Percentiles rank a stretch among this genome's conserved stretches.
These are phyloP conservation scores for Phytopythium kandeliae DNA, from an alignment of 352 stramenopile species.

Conservation along the genomic window DNA sequence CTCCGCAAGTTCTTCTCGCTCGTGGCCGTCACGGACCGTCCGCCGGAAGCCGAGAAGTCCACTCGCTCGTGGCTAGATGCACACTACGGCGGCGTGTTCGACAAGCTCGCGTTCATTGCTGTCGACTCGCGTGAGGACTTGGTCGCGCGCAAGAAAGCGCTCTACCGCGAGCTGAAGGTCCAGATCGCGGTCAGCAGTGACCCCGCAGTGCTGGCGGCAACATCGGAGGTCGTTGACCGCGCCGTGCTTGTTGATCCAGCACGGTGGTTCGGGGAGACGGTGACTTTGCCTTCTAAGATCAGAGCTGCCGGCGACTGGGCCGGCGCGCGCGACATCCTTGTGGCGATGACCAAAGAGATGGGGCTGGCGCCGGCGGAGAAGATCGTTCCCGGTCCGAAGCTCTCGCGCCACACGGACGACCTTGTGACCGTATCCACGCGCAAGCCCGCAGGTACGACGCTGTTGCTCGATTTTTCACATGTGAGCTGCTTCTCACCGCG, in stretches of 20 bases:
- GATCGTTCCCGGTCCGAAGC: conserved; percentile 41
- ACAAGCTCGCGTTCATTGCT: conserved; percentile 71
- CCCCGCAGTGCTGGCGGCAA: conserved; percentile 16
- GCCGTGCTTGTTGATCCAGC: conserved; percentile 42
- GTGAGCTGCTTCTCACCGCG: not conserved
- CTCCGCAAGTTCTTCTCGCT: conserved; percentile 62
- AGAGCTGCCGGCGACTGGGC: conserved; percentile 28
- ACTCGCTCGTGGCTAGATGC: conserved; percentile 71
- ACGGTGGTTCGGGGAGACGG: conserved; percentile 28
- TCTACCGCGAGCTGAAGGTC: conserved; percentile 59
- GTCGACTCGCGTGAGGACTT: conserved; percentile 28
- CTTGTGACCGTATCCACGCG: conserved; percentile 62
- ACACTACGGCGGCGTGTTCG: conserved; percentile 57
- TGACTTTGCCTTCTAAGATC: conserved; percentile 8
- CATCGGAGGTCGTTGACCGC: conserved; percentile 19
- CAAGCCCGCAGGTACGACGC: conserved; percentile 51
- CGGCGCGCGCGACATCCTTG: conserved; percentile 22
- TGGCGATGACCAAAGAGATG: conserved; percentile 38
- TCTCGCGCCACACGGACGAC: conserved; percentile 65
- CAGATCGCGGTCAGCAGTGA: conserved; percentile 52
- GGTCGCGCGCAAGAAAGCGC: conserved; percentile 45
- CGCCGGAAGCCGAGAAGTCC: conserved; percentile 51
- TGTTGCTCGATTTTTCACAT: too few species aligned
- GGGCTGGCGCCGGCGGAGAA: conserved; percentile 37
- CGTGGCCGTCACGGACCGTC: conserved; percentile 51